phyloP scores from a whole-genome alignment of 1,139 yeast genomes.

The Yamadazyma triangularis region DNA sequence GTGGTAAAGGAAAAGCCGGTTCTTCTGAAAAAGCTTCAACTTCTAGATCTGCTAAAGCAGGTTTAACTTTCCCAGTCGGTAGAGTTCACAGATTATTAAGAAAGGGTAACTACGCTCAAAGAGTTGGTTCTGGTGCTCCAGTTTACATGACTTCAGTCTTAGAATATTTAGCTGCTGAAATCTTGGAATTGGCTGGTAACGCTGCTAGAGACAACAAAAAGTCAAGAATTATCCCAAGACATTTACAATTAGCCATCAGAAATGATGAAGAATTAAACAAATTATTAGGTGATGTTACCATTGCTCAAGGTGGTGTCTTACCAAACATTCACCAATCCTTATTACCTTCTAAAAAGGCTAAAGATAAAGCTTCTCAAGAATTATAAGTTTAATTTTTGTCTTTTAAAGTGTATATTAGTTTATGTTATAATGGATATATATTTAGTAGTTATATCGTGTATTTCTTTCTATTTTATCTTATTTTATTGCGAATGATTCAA shows the following conservation, averaged over 20 bases:
- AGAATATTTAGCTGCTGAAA: conserved; percentile 96
- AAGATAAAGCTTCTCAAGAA: conserved; percentile 78
- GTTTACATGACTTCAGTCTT: conserved; percentile 94
- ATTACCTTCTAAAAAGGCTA: conserved; percentile 88
- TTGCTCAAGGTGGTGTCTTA: conserved; percentile 97
- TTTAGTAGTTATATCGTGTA: neutral
- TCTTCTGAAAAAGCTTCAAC: conserved; percentile 90
- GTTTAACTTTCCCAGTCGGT: conserved; percentile 99
- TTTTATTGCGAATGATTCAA: neutral
- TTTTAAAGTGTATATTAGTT: conserved; percentile 3
- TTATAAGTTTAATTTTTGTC: conserved; percentile 49
- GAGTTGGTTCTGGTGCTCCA: conserved; percentile 98
- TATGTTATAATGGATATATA: conserved; percentile 4
- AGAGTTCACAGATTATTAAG: conserved; percentile 97
- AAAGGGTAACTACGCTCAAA: conserved; percentile 98
- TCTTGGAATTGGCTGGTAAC: conserved; percentile 96
- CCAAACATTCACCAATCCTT: conserved; percentile 95
- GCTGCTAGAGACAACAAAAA: conserved; percentile 98
- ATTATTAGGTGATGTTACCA: conserved; percentile 56
- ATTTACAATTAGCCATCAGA: conserved; percentile 96
- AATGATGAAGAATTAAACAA: conserved; percentile 96
- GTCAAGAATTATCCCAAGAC: conserved; percentile 98
- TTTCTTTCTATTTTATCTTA: neutral
- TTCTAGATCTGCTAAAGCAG: conserved; percentile 98
- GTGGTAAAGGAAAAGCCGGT: conserved; percentile 99